Evolutionary conservation across 257 asterid genomes (phyloP).

Genomic region (Nicotiana tomentosiformis): DNA sequence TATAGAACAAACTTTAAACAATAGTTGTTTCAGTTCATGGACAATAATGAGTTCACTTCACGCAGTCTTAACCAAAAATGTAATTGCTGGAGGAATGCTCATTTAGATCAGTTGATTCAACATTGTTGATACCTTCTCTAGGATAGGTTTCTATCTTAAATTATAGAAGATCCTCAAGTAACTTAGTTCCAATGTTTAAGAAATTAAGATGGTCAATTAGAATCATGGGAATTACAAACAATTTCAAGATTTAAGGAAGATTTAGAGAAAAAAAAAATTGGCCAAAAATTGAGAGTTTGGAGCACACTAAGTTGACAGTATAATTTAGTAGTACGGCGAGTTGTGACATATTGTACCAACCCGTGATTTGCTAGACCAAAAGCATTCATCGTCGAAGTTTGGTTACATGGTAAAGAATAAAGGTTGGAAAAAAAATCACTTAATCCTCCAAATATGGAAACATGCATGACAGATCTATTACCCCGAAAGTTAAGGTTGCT

Average conservation of each 20-base stretch:
- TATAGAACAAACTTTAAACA: not conserved
- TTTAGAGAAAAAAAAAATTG: no score
- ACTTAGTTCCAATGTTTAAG: not conserved
- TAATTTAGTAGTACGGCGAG: not conserved
- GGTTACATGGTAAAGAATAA: not conserved
- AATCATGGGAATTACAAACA: not conserved
- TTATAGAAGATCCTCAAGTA: slow-evolving; percentile 2
- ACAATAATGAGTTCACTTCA: not conserved
- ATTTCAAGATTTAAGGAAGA: not conserved
- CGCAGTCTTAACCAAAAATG: not conserved
- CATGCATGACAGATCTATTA: not conserved
- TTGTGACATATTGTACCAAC: not conserved
- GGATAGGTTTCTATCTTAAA: not conserved
- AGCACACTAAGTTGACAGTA: not conserved
- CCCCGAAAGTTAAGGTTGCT: not conserved
- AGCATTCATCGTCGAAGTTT: not conserved
- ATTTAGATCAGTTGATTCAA: not conserved
- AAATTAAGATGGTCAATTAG: not conserved
- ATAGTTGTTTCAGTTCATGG: not conserved
- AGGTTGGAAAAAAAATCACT: not conserved
- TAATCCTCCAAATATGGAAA: not conserved
- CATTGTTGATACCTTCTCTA: not conserved
- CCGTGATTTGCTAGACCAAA: not conserved
- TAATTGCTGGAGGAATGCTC: not conserved
- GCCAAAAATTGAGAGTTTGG: no score